A percentile compares a stretch with the other conserved stretches of the same genome.
These are phyloP conservation scores for Candida patagonica DNA, from an alignment of 805 yeast genomes.

Conservation along the genomic window DNA sequence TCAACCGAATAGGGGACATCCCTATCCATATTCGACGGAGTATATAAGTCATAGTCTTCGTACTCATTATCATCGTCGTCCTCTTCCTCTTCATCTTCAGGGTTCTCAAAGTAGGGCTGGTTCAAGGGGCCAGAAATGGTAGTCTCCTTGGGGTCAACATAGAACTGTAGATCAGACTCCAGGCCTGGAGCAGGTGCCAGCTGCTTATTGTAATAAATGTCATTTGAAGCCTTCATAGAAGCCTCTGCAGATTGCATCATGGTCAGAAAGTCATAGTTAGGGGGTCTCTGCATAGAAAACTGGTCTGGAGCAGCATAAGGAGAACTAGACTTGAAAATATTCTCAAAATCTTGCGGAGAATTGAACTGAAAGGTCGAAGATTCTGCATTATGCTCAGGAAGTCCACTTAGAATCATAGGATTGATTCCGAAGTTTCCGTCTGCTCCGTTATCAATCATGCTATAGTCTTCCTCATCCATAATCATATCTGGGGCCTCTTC, in stretches of 20 bases:
- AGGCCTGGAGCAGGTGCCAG: not conserved
- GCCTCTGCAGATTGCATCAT: constrained; percentile 5
- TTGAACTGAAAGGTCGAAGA: not conserved
- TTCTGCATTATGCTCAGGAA: not conserved
- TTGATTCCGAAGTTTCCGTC: not conserved
- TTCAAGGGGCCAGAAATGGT: constrained; percentile 2
- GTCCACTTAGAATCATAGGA: not conserved
- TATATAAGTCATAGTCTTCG: constrained; percentile 8
- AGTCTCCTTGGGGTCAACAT: constrained; percentile 6
- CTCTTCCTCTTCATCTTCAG: constrained; percentile 14
- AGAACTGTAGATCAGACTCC: constrained; percentile 7
- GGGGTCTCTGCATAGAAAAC: not conserved
- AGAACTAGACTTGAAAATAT: constrained; percentile 1
- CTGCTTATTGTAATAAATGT: constrained; percentile 5
- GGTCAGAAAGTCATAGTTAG: constrained; percentile 5
- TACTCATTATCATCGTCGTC: constrained; percentile 16
- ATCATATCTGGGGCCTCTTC: not conserved
- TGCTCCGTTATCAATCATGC: constrained; percentile 1
- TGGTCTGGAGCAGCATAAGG: constrained; percentile 3
- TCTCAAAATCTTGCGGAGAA: not conserved
- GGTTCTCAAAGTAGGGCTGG: constrained; percentile 5
- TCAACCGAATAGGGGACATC: not conserved
- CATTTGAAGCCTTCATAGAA: constrained; percentile 10
- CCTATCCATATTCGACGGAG: not conserved
- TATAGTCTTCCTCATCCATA: constrained; percentile 3